These are phyloP conservation scores for Diaporthe citrichinensis DNA, from an alignment of 2,329 filamentous ascomycete species.

Conservation along the genomic window DNA sequence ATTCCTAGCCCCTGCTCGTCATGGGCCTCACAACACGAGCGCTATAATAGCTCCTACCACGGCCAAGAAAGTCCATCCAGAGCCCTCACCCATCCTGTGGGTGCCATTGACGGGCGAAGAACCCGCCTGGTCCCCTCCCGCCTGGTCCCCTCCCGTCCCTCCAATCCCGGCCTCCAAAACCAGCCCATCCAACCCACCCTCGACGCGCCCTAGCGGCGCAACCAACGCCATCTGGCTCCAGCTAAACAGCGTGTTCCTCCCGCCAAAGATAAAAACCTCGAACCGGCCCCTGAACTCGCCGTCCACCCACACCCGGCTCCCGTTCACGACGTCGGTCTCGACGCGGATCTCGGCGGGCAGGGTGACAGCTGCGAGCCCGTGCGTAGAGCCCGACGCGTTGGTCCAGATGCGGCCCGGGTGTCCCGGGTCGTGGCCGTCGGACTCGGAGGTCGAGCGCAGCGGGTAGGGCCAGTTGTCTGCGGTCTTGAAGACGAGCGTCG, in stretches of 20 bases:
- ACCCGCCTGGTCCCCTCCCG: background rate
- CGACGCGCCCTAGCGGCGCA: slow-evolving; percentile 47
- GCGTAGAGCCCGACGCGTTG: slow-evolving; percentile 61
- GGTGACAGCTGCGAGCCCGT: slow-evolving; percentile 55
- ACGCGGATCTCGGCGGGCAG: slow-evolving; percentile 55
- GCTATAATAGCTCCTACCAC: background rate
- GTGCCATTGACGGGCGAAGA: background rate
- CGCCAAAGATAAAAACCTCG: slow-evolving; percentile 68
- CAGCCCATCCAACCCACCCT: background rate
- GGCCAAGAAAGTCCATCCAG: background rate
- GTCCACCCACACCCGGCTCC: slow-evolving; percentile 64
- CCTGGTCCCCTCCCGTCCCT: background rate
- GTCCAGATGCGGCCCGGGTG: slow-evolving; percentile 67
- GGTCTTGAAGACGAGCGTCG: slow-evolving; percentile 54
- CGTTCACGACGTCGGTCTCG: slow-evolving; percentile 59
- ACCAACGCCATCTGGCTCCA: slow-evolving; percentile 72
- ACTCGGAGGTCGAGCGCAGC: slow-evolving; percentile 58
- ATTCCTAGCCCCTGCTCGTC: background rate
- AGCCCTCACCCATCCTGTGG: background rate
- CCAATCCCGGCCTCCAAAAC: slow-evolving; percentile 14
- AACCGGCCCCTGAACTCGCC: slow-evolving; percentile 63
- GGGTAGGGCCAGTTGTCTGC: slow-evolving; percentile 63
- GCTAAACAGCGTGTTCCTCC: slow-evolving; percentile 63
- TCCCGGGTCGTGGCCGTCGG: slow-evolving; percentile 61
- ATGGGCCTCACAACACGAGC: background rate